A percentile compares a stretch with the other conserved stretches of the same genome.
phyloP scores from a whole-genome alignment of 352 stramenopile genomes.

The Globisporangium viniferum region DNA sequence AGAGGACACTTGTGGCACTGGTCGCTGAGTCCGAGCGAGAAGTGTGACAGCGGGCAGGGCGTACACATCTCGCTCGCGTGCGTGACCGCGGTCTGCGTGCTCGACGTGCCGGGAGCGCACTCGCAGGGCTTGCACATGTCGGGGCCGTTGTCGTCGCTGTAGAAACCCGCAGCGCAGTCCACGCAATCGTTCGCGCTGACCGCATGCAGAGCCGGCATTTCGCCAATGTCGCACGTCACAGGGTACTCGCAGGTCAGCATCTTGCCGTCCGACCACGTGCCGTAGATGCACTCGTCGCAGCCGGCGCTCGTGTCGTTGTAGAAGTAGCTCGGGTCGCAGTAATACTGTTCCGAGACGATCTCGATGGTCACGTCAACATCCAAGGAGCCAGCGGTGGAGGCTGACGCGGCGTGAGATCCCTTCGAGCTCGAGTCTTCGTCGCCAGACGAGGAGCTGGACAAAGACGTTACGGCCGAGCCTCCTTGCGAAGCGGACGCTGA shows the following conservation, averaged over 20 bases:
- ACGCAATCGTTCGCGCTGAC: conserved; percentile 24
- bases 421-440: not conserved
- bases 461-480: too few species aligned
- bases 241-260: conserved; percentile 39
- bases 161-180: conserved; percentile 32
- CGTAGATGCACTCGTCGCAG: conserved; percentile 38
- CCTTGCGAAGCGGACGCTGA: too few species aligned
- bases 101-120: conserved; percentile 28
- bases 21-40: conserved; percentile 30
- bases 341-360: conserved; percentile 16
- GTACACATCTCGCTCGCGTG: conserved; percentile 18
- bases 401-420: not conserved
- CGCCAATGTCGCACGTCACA: conserved; percentile 23
- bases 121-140: conserved; percentile 38
- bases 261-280: conserved; percentile 42
- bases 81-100: conserved; percentile 11
- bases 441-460: not conserved
- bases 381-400: not conserved
- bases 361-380: conserved; percentile 10
- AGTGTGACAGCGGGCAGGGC: conserved; percentile 23
- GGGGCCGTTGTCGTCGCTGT: conserved; percentile 29
- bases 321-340: conserved; percentile 36
- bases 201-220: conserved; percentile 33
- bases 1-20: conserved; percentile 34
- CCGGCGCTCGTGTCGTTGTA: conserved; percentile 23